phyloP scores from a whole-genome alignment of 2,329 filamentous ascomycete species.

The Sarocladium oryzae region DNA sequence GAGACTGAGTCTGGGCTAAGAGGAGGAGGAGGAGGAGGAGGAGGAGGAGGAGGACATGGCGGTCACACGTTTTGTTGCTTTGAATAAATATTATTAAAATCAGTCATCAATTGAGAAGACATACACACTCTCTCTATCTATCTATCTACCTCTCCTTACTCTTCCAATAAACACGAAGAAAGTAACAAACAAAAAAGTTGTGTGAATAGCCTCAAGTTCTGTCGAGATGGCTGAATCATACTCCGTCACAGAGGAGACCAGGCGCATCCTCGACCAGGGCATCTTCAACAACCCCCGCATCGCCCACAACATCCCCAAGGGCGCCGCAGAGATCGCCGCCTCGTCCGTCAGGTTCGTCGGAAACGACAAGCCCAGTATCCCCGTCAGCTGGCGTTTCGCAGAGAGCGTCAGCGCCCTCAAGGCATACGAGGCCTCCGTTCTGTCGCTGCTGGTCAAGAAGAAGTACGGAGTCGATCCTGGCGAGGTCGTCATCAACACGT shows the following conservation, averaged over 20 bases:
- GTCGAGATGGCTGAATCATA: background rate
- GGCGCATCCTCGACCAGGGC: background rate
- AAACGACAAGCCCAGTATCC: background rate
- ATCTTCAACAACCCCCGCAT: background rate
- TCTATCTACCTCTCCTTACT: too few species aligned
- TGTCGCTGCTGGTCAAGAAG: background rate
- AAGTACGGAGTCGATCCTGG: background rate
- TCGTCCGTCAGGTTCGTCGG: background rate
- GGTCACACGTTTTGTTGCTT: too few species aligned
- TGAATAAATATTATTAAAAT: too few species aligned
- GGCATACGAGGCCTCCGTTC: background rate
- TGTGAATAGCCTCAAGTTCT: too few species aligned
- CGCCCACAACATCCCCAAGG: background rate
- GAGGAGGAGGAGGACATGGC: too few species aligned
- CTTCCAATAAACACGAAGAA: too few species aligned
- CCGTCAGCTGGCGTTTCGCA: background rate
- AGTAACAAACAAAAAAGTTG: background rate
- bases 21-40: too few species aligned
- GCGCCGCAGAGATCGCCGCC: background rate
- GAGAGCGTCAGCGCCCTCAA: conserved; percentile 2
- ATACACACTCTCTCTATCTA: too few species aligned
- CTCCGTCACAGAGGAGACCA: background rate
- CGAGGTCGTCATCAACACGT: background rate
- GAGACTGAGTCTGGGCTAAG: too few species aligned
- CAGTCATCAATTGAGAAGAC: too few species aligned